These are phyloP conservation scores for Penicillium steckii DNA, from an alignment of 495 filamentous ascomycete species.

Conservation along the genomic window DNA sequence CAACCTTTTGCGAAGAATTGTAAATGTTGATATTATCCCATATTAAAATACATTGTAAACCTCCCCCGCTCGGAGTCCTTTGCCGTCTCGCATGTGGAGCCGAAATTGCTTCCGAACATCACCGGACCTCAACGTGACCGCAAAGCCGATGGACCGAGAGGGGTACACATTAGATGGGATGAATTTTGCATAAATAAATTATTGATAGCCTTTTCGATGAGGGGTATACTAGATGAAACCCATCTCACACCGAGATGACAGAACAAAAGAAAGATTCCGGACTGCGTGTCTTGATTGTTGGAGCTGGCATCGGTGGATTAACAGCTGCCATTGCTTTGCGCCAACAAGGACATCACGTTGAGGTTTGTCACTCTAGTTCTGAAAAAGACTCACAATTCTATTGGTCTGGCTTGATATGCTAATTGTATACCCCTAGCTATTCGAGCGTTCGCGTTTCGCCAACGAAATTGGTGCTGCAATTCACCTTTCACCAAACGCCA, in stretches of 20 bases:
- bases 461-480: conserved; percentile 57
- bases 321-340: conserved; percentile 53
- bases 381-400: too few relatives aligned
- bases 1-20: too few relatives aligned
- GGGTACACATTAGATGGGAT: background rate
- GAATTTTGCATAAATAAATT: background rate
- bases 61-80: conserved; percentile 6
- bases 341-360: conserved; percentile 53
- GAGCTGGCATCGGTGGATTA: conserved; percentile 57
- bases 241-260: background rate
- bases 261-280: conserved; percentile 8
- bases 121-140: background rate
- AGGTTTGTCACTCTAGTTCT: conserved; percentile 27
- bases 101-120: conserved; percentile 22
- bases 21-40: too few relatives aligned
- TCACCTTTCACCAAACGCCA: conserved; percentile 54
- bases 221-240: background rate
- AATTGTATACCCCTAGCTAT: conserved; percentile 36
- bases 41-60: conserved; percentile 11
- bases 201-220: background rate
- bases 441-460: conserved; percentile 52
- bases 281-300: conserved; percentile 49
- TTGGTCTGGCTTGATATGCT: too few relatives aligned
- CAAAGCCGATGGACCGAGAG: background rate
- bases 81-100: conserved; percentile 26